Base-by-base conservation (phyloP, 164 flowering plant species). In the Stephania japonica region DNA sequence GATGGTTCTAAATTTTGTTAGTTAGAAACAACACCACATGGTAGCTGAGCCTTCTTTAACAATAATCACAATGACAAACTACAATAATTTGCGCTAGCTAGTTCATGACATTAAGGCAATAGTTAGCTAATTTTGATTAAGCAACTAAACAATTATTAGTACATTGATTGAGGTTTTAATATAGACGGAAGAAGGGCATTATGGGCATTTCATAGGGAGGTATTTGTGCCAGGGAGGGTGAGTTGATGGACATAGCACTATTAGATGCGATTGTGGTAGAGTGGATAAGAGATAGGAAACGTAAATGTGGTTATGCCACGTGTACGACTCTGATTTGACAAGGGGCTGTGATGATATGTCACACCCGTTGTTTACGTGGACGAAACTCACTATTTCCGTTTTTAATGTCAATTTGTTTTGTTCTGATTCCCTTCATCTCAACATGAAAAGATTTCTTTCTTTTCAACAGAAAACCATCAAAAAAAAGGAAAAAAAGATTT, bases 361-460 rank as follows among this genome's bases (percentile, higher is more conserved):
- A 81, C 84, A 80, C 85, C 69, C 82, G 82, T 78, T 80, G 81
- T 78, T 83, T 81, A 81, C 84, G 84, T 83, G 82, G 83, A 83
- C 81, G 84, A 81, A 83, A 50, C 82, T 68, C 75, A 42, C 38
- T 32, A 32, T 32, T 32, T 32, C 38, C 38, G 3, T 32, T 56
- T 56, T 56, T 44, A 49, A 63, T 21, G 13, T 49, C 26, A 25
- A 11, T 64, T 26, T 64, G 2, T 26, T 11, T 26, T 11, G 0
- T 64, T 64, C 18, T 64, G 25, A 19, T 19, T 61, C 7, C 19
- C 16, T 61, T 61, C 21, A 32, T 32, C 38, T 32, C 38, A 32
- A 2, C 38, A 0, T 32, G 38, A 32, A 32, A 32, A 32, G 38
- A 32, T 62, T 16, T 62, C 12, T 62, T 10, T 62, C 8, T 62